A percentile compares a stretch with the other conserved stretches of the same genome.
Evolutionary conservation across 192 early-diverging fungal genomes (phyloP).

Genomic region (Entomortierella lignicola): DNA sequence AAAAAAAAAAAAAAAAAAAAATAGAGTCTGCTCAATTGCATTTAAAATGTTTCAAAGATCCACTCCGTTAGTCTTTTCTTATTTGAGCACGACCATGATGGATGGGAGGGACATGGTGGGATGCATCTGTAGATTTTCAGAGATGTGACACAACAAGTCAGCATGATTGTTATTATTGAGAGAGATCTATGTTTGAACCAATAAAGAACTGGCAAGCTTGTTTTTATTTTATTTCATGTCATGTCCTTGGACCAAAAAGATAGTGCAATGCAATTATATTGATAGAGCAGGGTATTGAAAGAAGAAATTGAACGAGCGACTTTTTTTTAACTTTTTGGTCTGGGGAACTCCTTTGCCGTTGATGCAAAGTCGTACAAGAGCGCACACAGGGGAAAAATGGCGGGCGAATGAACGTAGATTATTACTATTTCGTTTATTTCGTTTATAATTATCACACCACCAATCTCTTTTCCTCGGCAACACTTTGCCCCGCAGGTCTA

Average conservation of each 20-base stretch:
- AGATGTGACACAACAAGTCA: no score
- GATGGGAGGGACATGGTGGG: no score
- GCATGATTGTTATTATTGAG: no score
- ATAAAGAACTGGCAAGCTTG: neutral
- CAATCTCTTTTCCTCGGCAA: neutral
- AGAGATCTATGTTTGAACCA: no score
- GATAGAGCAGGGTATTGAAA: no score
- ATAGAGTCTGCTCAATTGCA: slow-evolving; percentile 3
- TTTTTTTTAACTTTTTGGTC: neutral
- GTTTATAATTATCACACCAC: neutral
- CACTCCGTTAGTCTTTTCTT: neutral
- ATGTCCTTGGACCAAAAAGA: no score
- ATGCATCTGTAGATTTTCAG: no score
- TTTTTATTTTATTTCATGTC: no score
- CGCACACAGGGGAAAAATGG: neutral
- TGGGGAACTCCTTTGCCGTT: neutral
- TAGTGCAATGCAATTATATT: no score
- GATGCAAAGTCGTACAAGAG: slow-evolving; percentile 15
- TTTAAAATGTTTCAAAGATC: slow-evolving; percentile 4
- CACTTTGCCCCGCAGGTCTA: neutral
- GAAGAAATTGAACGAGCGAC: neutral
- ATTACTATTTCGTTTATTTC: neutral
- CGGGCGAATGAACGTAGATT: neutral
- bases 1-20: neutral
- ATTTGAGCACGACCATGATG: neutral